A percentile compares a stretch with the other conserved stretches of the same genome.
phyloP scores from a whole-genome alignment of 305 asterid genomes.

The Plantago lanceolata region DNA sequence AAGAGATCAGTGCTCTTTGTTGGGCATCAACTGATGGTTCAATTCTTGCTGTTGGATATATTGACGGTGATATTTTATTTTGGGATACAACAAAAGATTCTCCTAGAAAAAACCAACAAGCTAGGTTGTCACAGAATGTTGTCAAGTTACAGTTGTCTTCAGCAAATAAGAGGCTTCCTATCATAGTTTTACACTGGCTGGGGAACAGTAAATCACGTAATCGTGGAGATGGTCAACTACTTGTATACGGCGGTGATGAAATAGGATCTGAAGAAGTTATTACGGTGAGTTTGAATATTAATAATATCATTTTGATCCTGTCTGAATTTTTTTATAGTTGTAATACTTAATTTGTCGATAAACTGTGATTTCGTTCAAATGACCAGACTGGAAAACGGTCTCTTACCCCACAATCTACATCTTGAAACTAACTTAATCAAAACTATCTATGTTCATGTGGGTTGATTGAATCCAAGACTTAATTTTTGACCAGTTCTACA shows the following conservation, averaged over 20 bases:
- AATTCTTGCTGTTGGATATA: conserved; percentile 79
- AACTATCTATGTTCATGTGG: conserved; percentile 4
- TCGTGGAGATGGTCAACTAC: conserved; percentile 60
- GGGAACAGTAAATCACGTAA: conserved; percentile 48
- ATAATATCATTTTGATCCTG: conserved; percentile 15
- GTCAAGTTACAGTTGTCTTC: conserved; percentile 78
- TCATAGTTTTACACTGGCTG: conserved; percentile 78
- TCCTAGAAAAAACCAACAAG: conserved; percentile 38
- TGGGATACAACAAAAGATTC: conserved; percentile 61
- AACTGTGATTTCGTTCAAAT: too few relatives aligned
- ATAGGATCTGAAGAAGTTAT: conserved; percentile 81
- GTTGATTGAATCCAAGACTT: conserved; percentile 14
- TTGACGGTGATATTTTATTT: conserved; percentile 83
- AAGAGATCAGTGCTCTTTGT: conserved; percentile 87
- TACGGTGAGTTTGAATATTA: conserved; percentile 54
- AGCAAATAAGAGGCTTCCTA: conserved; percentile 78
- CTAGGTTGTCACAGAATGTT: conserved; percentile 50
- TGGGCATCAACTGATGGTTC: conserved; percentile 87
- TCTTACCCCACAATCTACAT: too few relatives aligned
- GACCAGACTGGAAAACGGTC: too few relatives aligned
- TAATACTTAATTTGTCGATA: too few relatives aligned
- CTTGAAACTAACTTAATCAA: not conserved
- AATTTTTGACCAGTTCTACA: conserved; percentile 7
- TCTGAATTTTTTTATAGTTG: not conserved
- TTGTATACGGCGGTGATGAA: conserved; percentile 90